Evolutionary conservation across 2,329 filamentous ascomycete genomes (phyloP).

Genomic region (Penicillium frequentans): DNA sequence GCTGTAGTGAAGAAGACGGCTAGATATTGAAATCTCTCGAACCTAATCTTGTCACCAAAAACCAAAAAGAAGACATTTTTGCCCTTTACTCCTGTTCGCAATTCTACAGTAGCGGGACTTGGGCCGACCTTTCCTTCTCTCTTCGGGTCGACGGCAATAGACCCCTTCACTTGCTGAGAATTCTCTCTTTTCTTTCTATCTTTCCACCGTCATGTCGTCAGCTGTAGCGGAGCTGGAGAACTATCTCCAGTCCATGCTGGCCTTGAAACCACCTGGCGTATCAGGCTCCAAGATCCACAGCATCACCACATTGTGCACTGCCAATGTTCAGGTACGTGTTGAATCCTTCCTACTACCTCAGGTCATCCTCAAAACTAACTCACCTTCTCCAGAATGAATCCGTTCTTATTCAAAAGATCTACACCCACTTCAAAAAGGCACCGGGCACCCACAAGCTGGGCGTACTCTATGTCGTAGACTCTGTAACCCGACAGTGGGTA

Average conservation of each 20-base stretch:
- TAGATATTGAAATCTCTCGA: conserved; percentile 7
- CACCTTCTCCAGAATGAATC: conserved; percentile 73
- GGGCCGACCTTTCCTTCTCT: background rate
- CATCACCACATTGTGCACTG: conserved; percentile 83
- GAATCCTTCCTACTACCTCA: background rate
- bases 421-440: conserved; percentile 94
- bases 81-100: background rate
- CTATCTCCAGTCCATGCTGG: conserved; percentile 87
- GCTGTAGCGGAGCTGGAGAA: conserved; percentile 88
- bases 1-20: conserved; percentile 40
- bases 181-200: background rate
- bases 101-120: conserved; percentile 7
- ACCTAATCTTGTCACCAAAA: background rate
- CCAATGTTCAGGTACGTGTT: conserved; percentile 76
- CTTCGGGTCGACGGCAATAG: background rate
- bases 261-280: conserved; percentile 88
- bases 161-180: background rate
- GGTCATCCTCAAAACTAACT: conserved; percentile 22
- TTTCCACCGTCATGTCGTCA: conserved; percentile 62
- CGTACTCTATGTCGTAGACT: conserved; percentile 99
- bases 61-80: background rate
- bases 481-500: conserved; percentile 98
- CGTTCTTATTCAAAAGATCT: conserved; percentile 91
- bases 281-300: conserved; percentile 87
- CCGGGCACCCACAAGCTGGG: conserved; percentile 95